Conservation (phyloP, 2,329 filamentous ascomycete genomes). For the Fusarium sulawesiense region DNA sequence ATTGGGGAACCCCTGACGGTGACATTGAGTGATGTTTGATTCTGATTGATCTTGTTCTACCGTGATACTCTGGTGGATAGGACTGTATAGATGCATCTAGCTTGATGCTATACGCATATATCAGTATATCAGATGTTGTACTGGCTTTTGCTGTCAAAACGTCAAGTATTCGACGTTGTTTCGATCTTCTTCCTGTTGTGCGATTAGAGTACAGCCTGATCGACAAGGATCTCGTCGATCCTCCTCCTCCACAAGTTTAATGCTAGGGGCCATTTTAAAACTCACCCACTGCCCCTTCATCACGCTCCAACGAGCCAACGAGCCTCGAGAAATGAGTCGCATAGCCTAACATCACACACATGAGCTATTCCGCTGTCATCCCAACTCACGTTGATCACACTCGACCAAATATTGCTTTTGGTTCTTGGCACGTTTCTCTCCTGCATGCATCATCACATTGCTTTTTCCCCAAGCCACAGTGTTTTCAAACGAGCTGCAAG, state of each 20-base stretch:
- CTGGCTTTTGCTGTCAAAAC: background rate
- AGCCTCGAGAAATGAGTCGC: background rate
- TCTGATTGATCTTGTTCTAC: background rate
- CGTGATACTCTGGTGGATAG: background rate
- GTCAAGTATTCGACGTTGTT: background rate
- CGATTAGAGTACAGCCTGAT: background rate
- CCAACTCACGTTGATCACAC: conserved; percentile 12
- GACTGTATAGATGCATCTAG: too few species aligned
- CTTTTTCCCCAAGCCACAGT: background rate
- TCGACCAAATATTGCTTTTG: background rate
- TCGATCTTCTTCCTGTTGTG: background rate
- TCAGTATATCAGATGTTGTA: background rate
- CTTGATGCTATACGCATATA: background rate
- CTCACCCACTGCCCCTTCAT: conserved; percentile 16
- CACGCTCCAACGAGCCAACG: background rate
- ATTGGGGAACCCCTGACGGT: background rate
- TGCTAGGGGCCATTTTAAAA: conserved; percentile 21
- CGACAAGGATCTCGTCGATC: conserved; percentile 37
- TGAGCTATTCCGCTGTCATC: conserved; percentile 39
- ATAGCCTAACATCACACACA: conserved; percentile 9
- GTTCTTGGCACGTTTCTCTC: background rate
- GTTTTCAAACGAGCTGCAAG: background rate
- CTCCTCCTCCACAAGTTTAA: conserved; percentile 23
- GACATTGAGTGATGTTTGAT: background rate
- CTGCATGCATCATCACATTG: background rate